Evolutionary conservation across 2,329 filamentous ascomycete species (phyloP), one percentile per base, ranked within the genome.

Genomic region (Acephala macrosclerotiorum): DNA sequence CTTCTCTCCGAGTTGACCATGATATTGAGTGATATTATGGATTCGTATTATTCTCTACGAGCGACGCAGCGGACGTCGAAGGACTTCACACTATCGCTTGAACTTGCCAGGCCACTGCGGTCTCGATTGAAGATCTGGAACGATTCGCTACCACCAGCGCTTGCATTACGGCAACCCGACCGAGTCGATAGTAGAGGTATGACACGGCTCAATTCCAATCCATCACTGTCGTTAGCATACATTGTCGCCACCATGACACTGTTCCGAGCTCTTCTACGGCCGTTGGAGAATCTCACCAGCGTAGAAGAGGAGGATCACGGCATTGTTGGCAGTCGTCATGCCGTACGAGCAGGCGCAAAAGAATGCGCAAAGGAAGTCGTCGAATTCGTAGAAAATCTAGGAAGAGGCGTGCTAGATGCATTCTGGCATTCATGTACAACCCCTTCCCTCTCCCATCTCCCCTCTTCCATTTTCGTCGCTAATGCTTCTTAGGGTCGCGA

Each of bases 221-320:
- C 74, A 2, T 75, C 75, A 6, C 68, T 78, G 1, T 72, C 72
- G n/a, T 61, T 78, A 25, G 74, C 75, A 1, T 77, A 77, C 42
- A 75, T 78, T 9, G 73, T 78, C 12, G 75, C 76, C 7, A 75
- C 74, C 8, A 78, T 78, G 75, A 77, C 74, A 5, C 69, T 78
- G 11, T 77, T 77, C 59, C 70, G 75, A 0, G 77, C 76, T 5
- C 66, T 78, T 2, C 64, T 78, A 1, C 68, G 76, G 36, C 76
- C 77, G 1, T 65, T 78, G 5, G 73, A 75, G n/a, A 72, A 72
- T 60, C 26, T 73, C 1, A 70, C 64, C 6, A 66, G 62, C 29
- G 55, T 70, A 11, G 71, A 75, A 58, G 73, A 74, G 56, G 71
- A 72, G 22, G 69, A 74, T 53, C 70, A 68, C 36, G 64, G 67